Conservation (phyloP, 2,329 filamentous ascomycete species). For the Cordyceps cicadae region DNA sequence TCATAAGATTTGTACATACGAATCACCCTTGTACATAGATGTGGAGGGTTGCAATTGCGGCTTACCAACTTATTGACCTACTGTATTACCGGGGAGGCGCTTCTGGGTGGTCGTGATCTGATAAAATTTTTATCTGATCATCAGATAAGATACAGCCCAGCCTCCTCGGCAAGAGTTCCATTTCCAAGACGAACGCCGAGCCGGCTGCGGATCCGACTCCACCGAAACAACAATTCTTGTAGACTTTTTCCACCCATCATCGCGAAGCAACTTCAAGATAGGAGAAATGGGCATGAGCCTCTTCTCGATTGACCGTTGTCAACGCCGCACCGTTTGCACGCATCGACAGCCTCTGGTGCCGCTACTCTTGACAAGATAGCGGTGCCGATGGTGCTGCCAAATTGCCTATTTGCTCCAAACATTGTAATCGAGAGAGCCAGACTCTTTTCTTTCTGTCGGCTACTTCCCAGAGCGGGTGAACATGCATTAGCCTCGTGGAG, state of each 20-base stretch:
- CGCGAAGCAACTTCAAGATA: too few species aligned
- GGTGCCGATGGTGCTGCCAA: neutral
- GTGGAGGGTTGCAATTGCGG: constrained; percentile 1
- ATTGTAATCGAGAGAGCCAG: neutral
- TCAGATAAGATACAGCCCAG: constrained; percentile 16
- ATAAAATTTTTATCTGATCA: constrained; percentile 18
- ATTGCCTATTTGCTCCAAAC: constrained; percentile 6
- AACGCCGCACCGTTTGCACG: neutral
- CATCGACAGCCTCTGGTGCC: neutral
- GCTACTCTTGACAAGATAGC: neutral
- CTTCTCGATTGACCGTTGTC: neutral
- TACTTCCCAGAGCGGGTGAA: neutral
- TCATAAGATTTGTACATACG: too few species aligned
- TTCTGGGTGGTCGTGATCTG: constrained; percentile 9
- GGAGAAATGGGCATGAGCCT: neutral
- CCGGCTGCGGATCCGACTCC: neutral
- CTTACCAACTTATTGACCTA: neutral
- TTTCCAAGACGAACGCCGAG: constrained; percentile 1
- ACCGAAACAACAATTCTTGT: neutral
- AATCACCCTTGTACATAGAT: neutral
- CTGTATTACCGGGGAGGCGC: neutral
- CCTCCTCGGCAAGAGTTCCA: constrained; percentile 8
- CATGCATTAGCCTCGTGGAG: constrained; percentile 15
- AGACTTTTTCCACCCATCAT: neutral
- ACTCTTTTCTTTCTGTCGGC: neutral